Evolutionary conservation across 306 rosid species (phyloP), one percentile per base, ranked within the genome.

Genomic region (Lablab purpureus): DNA sequence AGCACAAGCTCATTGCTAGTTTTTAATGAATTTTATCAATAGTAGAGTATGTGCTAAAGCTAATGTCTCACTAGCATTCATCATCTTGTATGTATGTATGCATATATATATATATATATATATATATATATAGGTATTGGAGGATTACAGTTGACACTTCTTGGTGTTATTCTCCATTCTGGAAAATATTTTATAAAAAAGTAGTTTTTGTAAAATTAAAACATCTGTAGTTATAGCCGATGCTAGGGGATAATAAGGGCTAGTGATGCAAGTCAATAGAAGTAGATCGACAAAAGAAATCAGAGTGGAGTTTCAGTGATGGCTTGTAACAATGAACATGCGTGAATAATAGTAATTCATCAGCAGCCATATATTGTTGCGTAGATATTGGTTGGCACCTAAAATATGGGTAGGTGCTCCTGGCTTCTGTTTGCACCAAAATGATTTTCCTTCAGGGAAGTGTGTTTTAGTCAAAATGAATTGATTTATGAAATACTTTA

Each of bases 381-480:
- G 18, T 74, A 73, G 62, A 70, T 68, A n/a, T 55, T 56, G 7
- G 45, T 59, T 73, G 71, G 73, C 55, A 74, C 62, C 63, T 68
- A 46, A 21, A 67, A 67, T 37, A 50, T 58, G 47, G 71, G 18
- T 64, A 30, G 40, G 71, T 54, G 84, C 68, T 71, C 62, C 78
- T 71, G 76, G 59, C 23, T 71, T 60, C 63, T 69, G 41, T 71
- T 76, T 74, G 63, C 46, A 2, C 66, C 63, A 70, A 37, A 41
- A 62, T 19, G 43, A 11, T 13, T 47, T 59, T 59, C 71, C 13
- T 50, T 74, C 7, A 60, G 56, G 54, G 30, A 45, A 75, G 71
- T 62, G 14, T 34, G 17, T 70, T 69, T 70, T 84, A 34, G 36
- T 37, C 50, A 21, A 71, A 66, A 63, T 10, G 41, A 64, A 15